phyloP scores from a whole-genome alignment of 345 rosid genomes.

The Eutrema japonicum region DNA sequence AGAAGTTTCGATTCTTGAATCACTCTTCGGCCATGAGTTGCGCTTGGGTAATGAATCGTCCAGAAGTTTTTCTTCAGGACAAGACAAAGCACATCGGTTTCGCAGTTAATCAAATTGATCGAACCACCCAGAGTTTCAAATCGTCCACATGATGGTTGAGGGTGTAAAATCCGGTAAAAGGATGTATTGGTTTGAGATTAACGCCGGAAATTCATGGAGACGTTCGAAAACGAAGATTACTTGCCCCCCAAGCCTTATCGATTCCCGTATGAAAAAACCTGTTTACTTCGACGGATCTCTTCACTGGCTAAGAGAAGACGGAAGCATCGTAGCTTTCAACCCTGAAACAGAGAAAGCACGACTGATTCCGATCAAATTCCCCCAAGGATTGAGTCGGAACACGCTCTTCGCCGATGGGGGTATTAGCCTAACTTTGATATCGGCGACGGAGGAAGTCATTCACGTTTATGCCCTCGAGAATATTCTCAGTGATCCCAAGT shows the following conservation, averaged over 20 bases:
- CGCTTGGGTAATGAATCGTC: too few species aligned
- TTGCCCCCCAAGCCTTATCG: not conserved
- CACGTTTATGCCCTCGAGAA: not conserved
- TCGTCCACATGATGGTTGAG: not conserved
- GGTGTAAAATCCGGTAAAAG: too few species aligned
- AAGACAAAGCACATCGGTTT: not conserved
- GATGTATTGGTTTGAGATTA: not conserved
- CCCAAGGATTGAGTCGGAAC: not conserved
- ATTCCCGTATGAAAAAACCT: not conserved
- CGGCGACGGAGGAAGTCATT: not conserved
- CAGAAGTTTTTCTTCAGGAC: too few species aligned
- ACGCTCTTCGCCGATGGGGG: not conserved
- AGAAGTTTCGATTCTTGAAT: not conserved
- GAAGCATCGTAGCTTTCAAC: slow-evolving; percentile 16
- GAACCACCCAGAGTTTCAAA: not conserved
- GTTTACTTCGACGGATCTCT: slow-evolving; percentile 23
- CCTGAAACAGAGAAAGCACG: slow-evolving; percentile 9
- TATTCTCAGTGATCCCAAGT: not conserved
- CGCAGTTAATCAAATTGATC: slow-evolving; percentile 16
- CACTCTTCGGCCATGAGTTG: too few species aligned
- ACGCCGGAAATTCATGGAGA: not conserved
- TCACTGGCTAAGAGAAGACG: slow-evolving; percentile 30
- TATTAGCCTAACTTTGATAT: not conserved
- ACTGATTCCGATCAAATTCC: not conserved
- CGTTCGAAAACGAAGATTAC: not conserved